Evolutionary conservation across 1,284 basidiomycete species (phyloP), one percentile per base, ranked within the genome.

Genomic region (Neonothopanus nambi): DNA sequence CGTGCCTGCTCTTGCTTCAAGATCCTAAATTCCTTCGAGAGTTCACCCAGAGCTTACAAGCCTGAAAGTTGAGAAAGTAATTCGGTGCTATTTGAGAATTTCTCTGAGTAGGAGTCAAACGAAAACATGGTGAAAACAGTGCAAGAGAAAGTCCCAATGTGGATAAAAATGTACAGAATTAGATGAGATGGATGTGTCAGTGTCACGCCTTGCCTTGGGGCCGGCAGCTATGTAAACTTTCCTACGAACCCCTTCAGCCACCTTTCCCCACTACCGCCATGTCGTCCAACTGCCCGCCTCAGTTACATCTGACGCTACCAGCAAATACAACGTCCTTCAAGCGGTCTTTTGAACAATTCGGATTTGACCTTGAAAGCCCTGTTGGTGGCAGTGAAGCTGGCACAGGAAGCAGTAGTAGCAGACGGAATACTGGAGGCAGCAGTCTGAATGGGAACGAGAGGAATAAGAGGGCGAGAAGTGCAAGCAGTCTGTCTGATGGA

Each of bases 271-370:
- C 37, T 18, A 17, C 62, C 60, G 56, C 59, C 63, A 69, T 69
- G 69, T 69, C 70, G 55, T 68, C 67, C 28, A 66, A 61, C 36
- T 66, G 63, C 54, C 70, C 76, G 20, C 76, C 77, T 33, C 79
- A 77, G 58, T 69, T 79, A 5, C 74, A 76, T 37, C 71, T 78
- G 8, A 67, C 73, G 28, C 66, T 77, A 8, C 71, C 76, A 30
- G 58, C 73, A 8, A 72, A 68, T 59, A 72, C 76, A 6, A 75
- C 76, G 1, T 78, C 77, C 20, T 81, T 81, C 69, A 81, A 81
- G 59, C 74, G 79, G 47, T 78, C 79, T n/a, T 81, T 81, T 63
- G 77, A 79, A 51, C 71, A 81, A 60, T 78, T 76, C 53, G 78
- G 76, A 18, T 77, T 79, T 56, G 78, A 80, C 68, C 65, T 80